Percentiles rank a stretch among this genome's conserved stretches.
Evolutionary conservation across 2,329 filamentous ascomycete species (phyloP).

Genomic region (Bipolaris bicolor): DNA sequence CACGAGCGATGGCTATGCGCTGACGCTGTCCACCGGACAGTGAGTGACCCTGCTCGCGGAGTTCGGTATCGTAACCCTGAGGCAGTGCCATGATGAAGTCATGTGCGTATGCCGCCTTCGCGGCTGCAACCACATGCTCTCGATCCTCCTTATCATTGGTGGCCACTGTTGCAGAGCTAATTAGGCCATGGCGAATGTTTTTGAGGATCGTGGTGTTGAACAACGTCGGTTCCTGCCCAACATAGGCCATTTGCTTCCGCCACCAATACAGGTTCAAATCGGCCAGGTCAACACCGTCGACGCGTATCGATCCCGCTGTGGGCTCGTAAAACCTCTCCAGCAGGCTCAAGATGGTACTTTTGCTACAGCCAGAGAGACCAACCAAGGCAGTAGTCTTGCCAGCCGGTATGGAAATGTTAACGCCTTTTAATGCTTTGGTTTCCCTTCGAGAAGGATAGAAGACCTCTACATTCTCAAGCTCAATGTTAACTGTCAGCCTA

Average conservation of each 20-base stretch:
- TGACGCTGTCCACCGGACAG: conserved; percentile 83
- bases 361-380: neutral
- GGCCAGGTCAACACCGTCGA: conserved; percentile 21
- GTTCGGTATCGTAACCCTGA: conserved; percentile 72
- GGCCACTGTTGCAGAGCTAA: conserved; percentile 56
- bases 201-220: conserved; percentile 50
- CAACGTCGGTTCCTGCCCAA: conserved; percentile 50
- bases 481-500: neutral
- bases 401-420: neutral
- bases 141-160: conserved; percentile 62
- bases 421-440: neutral
- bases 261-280: conserved; percentile 42
- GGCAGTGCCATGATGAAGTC: conserved; percentile 48
- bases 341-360: neutral
- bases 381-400: neutral
- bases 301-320: neutral
- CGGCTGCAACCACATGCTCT: conserved; percentile 57
- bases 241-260: conserved; percentile 53
- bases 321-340: neutral
- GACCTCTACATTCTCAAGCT: neutral
- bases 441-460: neutral
- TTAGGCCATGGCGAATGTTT: conserved; percentile 48
- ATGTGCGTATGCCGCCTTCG: conserved; percentile 47
- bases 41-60: conserved; percentile 79
- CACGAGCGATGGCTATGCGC: conserved; percentile 85